Conservation (phyloP, 139 green algal species). For the Closterium sp. region DNA sequence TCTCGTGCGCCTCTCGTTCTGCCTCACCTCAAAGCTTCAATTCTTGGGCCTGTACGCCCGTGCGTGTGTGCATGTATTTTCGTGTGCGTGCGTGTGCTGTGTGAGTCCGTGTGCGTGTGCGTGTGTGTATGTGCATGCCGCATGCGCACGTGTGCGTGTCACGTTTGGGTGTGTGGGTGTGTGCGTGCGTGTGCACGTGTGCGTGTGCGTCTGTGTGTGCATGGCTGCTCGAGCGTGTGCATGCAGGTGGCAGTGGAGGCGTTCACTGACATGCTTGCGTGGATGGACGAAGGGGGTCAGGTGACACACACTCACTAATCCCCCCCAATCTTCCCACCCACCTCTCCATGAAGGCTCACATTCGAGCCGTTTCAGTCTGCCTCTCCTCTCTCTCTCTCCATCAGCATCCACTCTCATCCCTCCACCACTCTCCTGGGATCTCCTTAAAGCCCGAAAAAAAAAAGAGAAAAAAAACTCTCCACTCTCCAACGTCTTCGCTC, state of each 20-base stretch:
- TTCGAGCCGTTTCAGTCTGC: background rate
- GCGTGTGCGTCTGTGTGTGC: background rate
- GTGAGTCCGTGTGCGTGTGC: background rate
- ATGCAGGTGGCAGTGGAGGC: conserved; percentile 58
- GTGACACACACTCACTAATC: too few species aligned
- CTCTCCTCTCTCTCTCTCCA: background rate
- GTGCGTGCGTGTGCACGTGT: background rate
- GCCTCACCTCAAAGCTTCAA: too few species aligned
- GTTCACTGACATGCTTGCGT: conserved; percentile 83
- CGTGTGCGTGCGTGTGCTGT: background rate
- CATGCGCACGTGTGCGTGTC: background rate
- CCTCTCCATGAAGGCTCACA: too few species aligned
- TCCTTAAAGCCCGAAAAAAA: too few species aligned
- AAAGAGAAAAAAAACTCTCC: too few species aligned
- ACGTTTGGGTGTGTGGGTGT: background rate
- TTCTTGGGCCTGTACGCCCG: too few species aligned
- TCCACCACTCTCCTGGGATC: background rate
- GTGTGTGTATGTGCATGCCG: background rate
- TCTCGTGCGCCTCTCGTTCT: too few species aligned
- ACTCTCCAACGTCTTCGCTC: too few species aligned
- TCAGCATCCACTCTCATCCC: background rate
- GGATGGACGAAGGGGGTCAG: conserved; percentile 58
- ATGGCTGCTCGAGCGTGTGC: background rate
- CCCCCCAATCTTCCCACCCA: too few species aligned
- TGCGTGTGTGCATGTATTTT: conserved; percentile 17